phyloP scores from a whole-genome alignment of 352 stramenopile species.

The Lagenidium sp. region DNA sequence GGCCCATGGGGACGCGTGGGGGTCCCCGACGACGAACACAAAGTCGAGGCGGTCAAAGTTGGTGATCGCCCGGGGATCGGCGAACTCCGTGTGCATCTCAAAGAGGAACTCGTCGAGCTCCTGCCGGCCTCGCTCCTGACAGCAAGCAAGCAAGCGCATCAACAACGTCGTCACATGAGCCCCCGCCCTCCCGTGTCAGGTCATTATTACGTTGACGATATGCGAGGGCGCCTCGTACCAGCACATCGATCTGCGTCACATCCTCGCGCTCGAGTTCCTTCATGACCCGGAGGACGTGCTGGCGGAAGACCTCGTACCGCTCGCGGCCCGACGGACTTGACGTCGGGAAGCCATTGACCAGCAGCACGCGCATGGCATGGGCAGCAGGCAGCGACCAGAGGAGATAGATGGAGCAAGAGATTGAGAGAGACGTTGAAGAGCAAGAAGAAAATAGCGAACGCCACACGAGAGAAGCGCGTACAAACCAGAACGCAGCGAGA shows the following conservation, averaged over 20 bases:
- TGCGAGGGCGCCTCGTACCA: conserved; percentile 42
- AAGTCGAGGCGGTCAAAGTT: conserved; percentile 81
- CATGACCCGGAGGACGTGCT: conserved; percentile 34
- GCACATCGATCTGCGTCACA: conserved; percentile 46
- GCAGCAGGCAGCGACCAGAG: neutral
- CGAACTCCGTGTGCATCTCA: conserved; percentile 64
- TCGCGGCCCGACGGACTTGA: conserved; percentile 31
- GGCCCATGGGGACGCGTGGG: conserved; percentile 50
- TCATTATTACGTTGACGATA: too few relatives aligned
- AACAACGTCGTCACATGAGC: too few relatives aligned
- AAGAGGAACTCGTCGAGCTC: conserved; percentile 71
- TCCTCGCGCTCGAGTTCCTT: conserved; percentile 50
- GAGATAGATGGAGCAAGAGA: neutral
- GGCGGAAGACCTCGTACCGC: conserved; percentile 39
- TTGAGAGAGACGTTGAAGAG: neutral
- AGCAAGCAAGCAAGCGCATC: neutral
- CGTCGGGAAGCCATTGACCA: conserved; percentile 55
- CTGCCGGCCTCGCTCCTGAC: conserved; percentile 45
- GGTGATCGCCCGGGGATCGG: conserved; percentile 49
- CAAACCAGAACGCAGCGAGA: too few relatives aligned
- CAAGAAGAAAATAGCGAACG: too few relatives aligned
- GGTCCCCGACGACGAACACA: conserved; percentile 65
- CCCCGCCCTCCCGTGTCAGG: too few relatives aligned
- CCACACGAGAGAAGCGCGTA: too few relatives aligned
- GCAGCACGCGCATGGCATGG: conserved; percentile 48